Conservation (phyloP, 352 stramenopile species). For the Pythium myriotylum region DNA sequence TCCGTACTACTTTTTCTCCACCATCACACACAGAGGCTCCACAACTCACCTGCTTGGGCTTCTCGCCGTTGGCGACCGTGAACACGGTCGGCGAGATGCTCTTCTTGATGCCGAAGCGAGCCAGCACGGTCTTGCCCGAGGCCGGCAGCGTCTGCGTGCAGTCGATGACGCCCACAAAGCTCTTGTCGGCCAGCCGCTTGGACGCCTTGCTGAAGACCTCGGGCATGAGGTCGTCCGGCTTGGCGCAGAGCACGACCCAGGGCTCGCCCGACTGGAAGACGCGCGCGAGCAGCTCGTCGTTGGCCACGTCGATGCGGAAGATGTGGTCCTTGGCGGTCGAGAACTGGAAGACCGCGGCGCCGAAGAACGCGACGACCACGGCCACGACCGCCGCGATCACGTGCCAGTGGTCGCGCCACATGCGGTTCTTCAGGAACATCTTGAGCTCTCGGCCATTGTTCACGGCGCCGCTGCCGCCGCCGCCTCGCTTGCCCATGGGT, state of each 20-base stretch:
- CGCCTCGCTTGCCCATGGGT: slow-evolving; percentile 41
- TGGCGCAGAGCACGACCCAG: slow-evolving; percentile 79
- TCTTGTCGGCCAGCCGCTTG: slow-evolving; percentile 54
- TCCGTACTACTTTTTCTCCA: too few relatives aligned
- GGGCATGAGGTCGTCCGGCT: slow-evolving; percentile 67
- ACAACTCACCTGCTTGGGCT: slow-evolving; percentile 57
- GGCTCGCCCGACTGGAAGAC: slow-evolving; percentile 83
- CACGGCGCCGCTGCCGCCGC: slow-evolving; percentile 30
- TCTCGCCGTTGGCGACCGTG: slow-evolving; percentile 76
- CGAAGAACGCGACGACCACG: slow-evolving; percentile 68
- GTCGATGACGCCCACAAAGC: slow-evolving; percentile 72
- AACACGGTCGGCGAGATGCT: slow-evolving; percentile 76
- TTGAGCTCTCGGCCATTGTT: slow-evolving; percentile 78
- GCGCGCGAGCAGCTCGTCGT: slow-evolving; percentile 54
- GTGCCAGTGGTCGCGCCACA: slow-evolving; percentile 83
- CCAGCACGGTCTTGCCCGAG: slow-evolving; percentile 60
- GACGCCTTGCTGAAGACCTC: slow-evolving; percentile 74
- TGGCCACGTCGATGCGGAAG: slow-evolving; percentile 61
- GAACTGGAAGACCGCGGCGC: slow-evolving; percentile 65
- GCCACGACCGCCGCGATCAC: slow-evolving; percentile 44
- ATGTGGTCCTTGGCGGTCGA: slow-evolving; percentile 61
- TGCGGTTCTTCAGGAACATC: slow-evolving; percentile 81
- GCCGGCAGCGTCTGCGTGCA: slow-evolving; percentile 63
- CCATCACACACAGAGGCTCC: background rate
- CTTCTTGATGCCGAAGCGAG: slow-evolving; percentile 61